Evolutionary conservation across 345 rosid genomes (phyloP).

Genomic region (Heritiera littoralis): DNA sequence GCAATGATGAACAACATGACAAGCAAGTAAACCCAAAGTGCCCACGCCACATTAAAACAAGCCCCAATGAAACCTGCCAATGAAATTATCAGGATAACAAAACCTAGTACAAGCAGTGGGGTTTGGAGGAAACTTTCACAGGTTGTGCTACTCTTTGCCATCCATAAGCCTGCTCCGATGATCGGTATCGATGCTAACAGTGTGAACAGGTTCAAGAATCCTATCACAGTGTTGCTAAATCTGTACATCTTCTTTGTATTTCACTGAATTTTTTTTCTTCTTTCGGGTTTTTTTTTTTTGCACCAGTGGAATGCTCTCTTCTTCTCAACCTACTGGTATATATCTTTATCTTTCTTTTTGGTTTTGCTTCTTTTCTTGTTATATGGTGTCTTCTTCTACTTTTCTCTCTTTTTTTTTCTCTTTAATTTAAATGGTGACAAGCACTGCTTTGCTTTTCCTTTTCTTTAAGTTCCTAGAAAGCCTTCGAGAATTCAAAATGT

Average conservation of each 20-base stretch:
- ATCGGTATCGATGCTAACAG: constrained; percentile 81
- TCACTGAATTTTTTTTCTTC: not conserved
- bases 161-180: constrained; percentile 87
- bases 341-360: constrained; percentile 17
- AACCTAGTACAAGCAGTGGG: constrained; percentile 76
- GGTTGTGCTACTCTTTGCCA: constrained; percentile 76
- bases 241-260: constrained; percentile 50
- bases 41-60: constrained; percentile 77
- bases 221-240: constrained; percentile 79
- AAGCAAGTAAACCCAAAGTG: constrained; percentile 86
- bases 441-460: constrained; percentile 27
- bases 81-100: constrained; percentile 67
- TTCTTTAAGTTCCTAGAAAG: constrained; percentile 18
- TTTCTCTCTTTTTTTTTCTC: constrained; percentile 13
- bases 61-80: constrained; percentile 91
- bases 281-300: not conserved
- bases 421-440: constrained; percentile 19
- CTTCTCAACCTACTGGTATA: not conserved
- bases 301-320: not conserved
- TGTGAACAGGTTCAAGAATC: constrained; percentile 77
- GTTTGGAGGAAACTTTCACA: constrained; percentile 87
- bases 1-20: constrained; percentile 77
- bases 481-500: constrained; percentile 33
- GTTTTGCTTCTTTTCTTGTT: constrained; percentile 32
- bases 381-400: constrained; percentile 26